A percentile compares a stretch with the other conserved stretches of the same genome.
Conservation (phyloP, 2,329 filamentous ascomycete genomes). For the Exserohilum rostratum region DNA sequence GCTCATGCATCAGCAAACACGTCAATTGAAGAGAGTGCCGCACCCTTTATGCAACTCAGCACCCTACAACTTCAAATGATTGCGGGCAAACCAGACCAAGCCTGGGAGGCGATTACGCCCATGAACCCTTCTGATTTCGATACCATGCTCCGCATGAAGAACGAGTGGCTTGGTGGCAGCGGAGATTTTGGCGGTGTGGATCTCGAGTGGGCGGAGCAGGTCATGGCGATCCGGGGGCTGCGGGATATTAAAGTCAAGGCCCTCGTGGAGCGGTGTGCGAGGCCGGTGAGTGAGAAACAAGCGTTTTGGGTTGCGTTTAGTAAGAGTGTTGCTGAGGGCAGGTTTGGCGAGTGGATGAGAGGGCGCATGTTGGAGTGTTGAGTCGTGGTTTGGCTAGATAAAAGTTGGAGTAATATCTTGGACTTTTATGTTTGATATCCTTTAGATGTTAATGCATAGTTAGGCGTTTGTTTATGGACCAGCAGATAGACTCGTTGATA, state of each 20-base stretch:
- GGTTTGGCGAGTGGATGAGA: slow-evolving; percentile 61
- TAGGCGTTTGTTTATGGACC: too few species aligned
- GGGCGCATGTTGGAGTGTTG: slow-evolving; percentile 38
- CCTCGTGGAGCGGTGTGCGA: slow-evolving; percentile 61
- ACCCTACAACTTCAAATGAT: slow-evolving; percentile 58
- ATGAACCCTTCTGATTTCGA: slow-evolving; percentile 30
- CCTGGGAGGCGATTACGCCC: slow-evolving; percentile 56
- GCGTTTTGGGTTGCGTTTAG: slow-evolving; percentile 66
- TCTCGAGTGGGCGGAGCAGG: slow-evolving; percentile 64
- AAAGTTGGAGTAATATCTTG: not conserved
- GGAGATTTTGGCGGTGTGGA: slow-evolving; percentile 34
- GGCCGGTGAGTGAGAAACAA: slow-evolving; percentile 61
- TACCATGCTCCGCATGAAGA: slow-evolving; percentile 34
- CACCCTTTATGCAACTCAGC: slow-evolving; percentile 19
- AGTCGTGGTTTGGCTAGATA: not conserved
- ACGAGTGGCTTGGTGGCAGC: slow-evolving; percentile 29
- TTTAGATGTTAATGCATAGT: too few species aligned
- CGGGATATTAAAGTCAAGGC: slow-evolving; percentile 59
- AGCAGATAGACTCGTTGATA: too few species aligned
- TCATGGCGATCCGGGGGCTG: slow-evolving; percentile 59
- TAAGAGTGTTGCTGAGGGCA: slow-evolving; percentile 60
- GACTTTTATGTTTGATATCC: too few species aligned
- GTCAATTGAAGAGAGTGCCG: not conserved
- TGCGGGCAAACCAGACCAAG: slow-evolving; percentile 57
- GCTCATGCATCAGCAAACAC: not conserved